Base-by-base conservation (phyloP, 2,329 filamentous ascomycete species). In the Fusarium sp. region DNA sequence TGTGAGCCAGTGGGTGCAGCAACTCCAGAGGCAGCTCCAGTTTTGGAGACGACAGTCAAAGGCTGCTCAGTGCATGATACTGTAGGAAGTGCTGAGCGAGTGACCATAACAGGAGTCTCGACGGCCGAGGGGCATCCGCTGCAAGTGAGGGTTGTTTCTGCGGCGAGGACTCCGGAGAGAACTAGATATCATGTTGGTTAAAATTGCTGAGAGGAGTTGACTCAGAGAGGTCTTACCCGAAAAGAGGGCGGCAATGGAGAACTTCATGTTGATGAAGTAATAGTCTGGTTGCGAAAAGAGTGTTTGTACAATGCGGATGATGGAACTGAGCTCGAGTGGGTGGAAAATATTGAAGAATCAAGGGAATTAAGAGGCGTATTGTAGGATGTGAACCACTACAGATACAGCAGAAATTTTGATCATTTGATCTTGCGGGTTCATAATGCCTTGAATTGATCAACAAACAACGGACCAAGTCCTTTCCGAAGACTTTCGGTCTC, bases 121-220 rank as follows among this genome's bases (percentile, higher is more conserved):
- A 52, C 50, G 42, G 41, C 44, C 19, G 64, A 38, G 4, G 64
- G 56, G 4, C 64, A 67, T 1, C 43, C 41, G 10, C 29, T 49
- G 40, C 64, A 67, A 15, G 61, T 65, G 3, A 64, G 35, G 15
- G 59, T 64, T 3, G 63, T 66, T 1, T 64, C 63, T 5, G 58
- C 56, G 12, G 58, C 60, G 25, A 50, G 40, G 10, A 46, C 60
- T 6, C 64, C 52, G 1, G 59, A 67, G 13, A 67, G 55, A 6
- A 54, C 64, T 67, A 2, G 3, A 4, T 3, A 12, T 1, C 5
- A 1, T 32, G 13, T 67, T 38, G 61, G 50, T 9, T 1, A 12
- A 4, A 6, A 3, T 0, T 5, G 6, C 7, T 3, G 8, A 9
- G 1, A 7, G 7, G 5, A 3, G 19, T 19, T n/a, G 6, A n/a